Evolutionary conservation across 31 red algal species (phyloP), one percentile per base, ranked within the genome.

Genomic region (Bonnemaisonia californica): DNA sequence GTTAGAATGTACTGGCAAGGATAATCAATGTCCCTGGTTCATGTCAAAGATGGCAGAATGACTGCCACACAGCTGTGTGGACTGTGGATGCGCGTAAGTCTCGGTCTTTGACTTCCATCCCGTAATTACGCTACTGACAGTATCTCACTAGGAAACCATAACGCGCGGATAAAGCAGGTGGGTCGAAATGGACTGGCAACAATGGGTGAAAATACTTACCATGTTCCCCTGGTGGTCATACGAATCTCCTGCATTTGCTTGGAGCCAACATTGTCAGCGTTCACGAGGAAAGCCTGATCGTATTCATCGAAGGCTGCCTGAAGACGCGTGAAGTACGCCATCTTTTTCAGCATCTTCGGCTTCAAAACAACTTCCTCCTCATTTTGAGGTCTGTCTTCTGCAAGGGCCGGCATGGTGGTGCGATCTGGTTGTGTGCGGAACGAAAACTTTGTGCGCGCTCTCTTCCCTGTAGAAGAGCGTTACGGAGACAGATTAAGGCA

Each of bases 231-330:
- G 54, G 79, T 76, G 28, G 41, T 67, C n/a, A 81, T 81, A 32
- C 97, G 93, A 70, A 96, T 90, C 59, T 92, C 83, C 85, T 99
- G 97, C 48, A 99, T 73, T 74, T 99, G 97, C 82, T 96, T 99
- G 19, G 97, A 99, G 16, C 97, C 97, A 69, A 99, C 97, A 88
- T 99, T 99, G 56, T 99, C 97, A 19, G 89, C 90, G 58, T 94
- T 84, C 9, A 99, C 92, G 26, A 99, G 45, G 30, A 99, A 93
- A 19, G 92, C 76, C 57, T 96, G 89, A 65, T 95, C 92, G 35
- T 92, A 98, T 63, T 95, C 86, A 62, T 95, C 96, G 73, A 98
- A 93, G 26, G 88, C 86, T 1, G 62, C 56, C 55, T 87, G 85
- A 54, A 95, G 85, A 62, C 74, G 65, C n/a, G 65, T 80, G 31